Evolutionary conservation across 441 rosid genomes (phyloP), one percentile per base, ranked within the genome.

Genomic region (Macaranga tanarius): DNA sequence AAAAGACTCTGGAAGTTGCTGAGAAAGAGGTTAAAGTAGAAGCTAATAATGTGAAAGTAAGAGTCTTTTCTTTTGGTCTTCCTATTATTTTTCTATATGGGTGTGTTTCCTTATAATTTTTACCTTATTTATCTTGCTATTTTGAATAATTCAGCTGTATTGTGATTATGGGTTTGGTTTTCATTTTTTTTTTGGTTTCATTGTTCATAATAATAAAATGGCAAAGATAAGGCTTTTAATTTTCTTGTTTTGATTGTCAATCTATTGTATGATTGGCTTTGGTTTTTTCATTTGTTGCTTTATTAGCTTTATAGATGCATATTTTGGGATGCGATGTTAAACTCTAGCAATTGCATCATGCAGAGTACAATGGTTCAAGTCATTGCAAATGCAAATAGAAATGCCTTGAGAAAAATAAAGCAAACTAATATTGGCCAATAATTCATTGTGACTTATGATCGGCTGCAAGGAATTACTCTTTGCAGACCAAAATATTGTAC

Each of bases 1-100:
- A 79, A 77, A 76, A 63, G 65, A 57, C 79, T 12, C 50, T 76
- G 73, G 77, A 81, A 58, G 79, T 76, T 69, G 71, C 73, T 47
- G 75, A 66, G 45, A 75, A 76, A 58, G 76, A 71, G 51, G 74
- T 76, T 72, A 68, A 56, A 47, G 20, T 44, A 58, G 83, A 78
- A 76, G 65, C 78, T 50, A 58, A 15, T 52, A 63, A 66, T 15
- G 69, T 72, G 57, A 74, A 79, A 76, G 87, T 86, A 65, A 28
- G 74, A 45, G 61, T 56, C 58, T 61, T 60, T 73, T 23, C 38
- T 31, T 73, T 72, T 54, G 73, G 9, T 34, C 51, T 17, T 9
- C 12, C 20, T 1, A 17, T 20, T 38, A 7, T 22, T 67, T 62
- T 34, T 54, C 22, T 40, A 22, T 67, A 16, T 23, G 38, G 59